These are phyloP conservation scores for Graphium sp. DNA, from an alignment of 2,329 filamentous ascomycete genomes.

Conservation along the genomic window DNA sequence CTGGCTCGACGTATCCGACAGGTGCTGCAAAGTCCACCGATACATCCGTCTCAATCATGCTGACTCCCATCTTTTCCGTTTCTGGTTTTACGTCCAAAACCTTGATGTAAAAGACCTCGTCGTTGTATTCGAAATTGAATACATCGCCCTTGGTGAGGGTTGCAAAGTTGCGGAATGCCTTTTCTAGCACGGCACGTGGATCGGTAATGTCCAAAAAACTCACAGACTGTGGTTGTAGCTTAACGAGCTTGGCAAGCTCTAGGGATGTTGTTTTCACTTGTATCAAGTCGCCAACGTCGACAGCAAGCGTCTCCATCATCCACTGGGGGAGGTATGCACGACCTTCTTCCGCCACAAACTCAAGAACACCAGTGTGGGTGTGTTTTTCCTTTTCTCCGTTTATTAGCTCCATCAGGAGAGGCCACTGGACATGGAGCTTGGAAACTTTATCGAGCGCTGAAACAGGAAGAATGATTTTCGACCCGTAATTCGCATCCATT, in stretches of 20 bases:
- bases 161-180: conserved; percentile 89
- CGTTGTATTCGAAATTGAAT: conserved; percentile 95
- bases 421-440: conserved; percentile 88
- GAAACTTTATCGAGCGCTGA: conserved; percentile 95
- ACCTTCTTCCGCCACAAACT: conserved; percentile 95
- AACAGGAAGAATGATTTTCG: conserved; percentile 94
- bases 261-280: conserved; percentile 92
- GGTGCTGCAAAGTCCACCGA: conserved; percentile 92
- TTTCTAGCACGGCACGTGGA: conserved; percentile 91
- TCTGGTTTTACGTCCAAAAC: conserved; percentile 88
- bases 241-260: conserved; percentile 80
- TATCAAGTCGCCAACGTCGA: conserved; percentile 86
- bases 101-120: conserved; percentile 81
- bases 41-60: conserved; percentile 91
- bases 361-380: conserved; percentile 86
- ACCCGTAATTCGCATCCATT: conserved; percentile 83
- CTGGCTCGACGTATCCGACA: conserved; percentile 83
- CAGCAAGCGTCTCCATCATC: conserved; percentile 84
- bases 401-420: conserved; percentile 88
- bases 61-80: conserved; percentile 68
- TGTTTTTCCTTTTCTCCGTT: conserved; percentile 68
- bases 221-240: conserved; percentile 85
- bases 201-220: conserved; percentile 95
- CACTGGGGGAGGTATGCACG: conserved; percentile 92
- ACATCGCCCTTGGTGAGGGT: conserved; percentile 85